Evolutionary conservation across 345 rosid species (phyloP), one percentile per base, ranked within the genome.

Genomic region (Eucalyptus polyanthemos): DNA sequence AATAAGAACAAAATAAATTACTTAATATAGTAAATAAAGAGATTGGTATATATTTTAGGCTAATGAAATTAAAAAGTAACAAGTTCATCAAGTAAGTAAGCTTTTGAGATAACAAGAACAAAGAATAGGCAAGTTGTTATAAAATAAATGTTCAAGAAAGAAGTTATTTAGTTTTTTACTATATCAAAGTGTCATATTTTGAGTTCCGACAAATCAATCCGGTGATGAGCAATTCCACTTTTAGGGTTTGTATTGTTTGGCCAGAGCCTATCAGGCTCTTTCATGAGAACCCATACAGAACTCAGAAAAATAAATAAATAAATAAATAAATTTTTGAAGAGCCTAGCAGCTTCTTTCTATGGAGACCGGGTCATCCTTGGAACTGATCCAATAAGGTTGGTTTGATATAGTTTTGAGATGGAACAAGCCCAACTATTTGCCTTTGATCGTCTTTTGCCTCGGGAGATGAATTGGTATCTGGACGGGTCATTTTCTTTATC

Each of bases 311-410:
- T 9, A 22, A 9, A 56, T 24, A 0, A 24, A 54, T 8, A 24
- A 56, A 9, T 9, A 22, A 9, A 56, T 24, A 0, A 24, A 54
- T 8, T n/a, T 7, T 67, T 67, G 76, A 67, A 31, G 76, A 67
- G 40, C 21, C 11, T 67, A n/a, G 21, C 40, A 4, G 21, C 76
- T 40, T 67, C 40, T 15, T 65, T 31, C 22, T n/a, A 67, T 69
- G 24, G 80, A 76, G 27, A 21, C 29, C 9, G 47, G 29, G 24
- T 40, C 47, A 10, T 76, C 45, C 4, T 1, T 45, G 9, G 45
- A 76, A 5, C 0, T 2, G 3, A 37, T 76, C 5, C 9, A 1
- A 0, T 76, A 76, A 76, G 27, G 15, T 44, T 7, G 5, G 5
- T 76, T 37, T 0, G 45, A 76, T 40, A 4, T 7, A 76, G 27